Percentiles rank a stretch among this genome's conserved stretches.
phyloP scores from a whole-genome alignment of 202 grass and related monocot species.

The Digitaria exilis region DNA sequence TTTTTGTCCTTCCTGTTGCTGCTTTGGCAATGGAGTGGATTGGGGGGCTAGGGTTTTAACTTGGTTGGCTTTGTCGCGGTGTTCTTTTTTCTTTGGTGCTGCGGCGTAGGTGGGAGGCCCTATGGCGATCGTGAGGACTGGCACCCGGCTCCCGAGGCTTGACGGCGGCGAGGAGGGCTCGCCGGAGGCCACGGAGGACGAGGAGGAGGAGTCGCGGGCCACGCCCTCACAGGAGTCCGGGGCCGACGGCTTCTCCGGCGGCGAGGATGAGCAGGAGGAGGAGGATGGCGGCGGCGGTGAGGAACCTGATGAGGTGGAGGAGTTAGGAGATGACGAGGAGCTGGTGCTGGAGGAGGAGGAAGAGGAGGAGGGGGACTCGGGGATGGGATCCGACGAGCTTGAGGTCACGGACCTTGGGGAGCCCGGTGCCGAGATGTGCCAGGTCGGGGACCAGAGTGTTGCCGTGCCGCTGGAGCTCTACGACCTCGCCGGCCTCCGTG shows the following conservation, averaged over 20 bases:
- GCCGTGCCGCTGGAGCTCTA: constrained; percentile 63
- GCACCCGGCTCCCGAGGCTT: constrained; percentile 37
- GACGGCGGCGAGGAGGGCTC: constrained; percentile 44
- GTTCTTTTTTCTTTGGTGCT: neutral
- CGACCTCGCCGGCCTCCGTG: constrained; percentile 50
- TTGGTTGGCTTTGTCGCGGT: neutral
- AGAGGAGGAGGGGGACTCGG: constrained; percentile 56
- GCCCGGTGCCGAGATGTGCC: constrained; percentile 51
- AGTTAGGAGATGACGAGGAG: neutral
- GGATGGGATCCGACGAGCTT: constrained; percentile 71
- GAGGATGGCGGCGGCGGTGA: neutral
- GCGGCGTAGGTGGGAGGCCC: constrained; percentile 22
- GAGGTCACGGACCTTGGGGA: constrained; percentile 58
- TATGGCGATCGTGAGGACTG: constrained; percentile 78
- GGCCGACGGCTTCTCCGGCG: constrained; percentile 16
- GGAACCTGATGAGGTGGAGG: constrained; percentile 16
- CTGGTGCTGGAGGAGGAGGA: constrained; percentile 24
- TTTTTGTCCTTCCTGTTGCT: neutral
- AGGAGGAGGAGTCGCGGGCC: constrained; percentile 44
- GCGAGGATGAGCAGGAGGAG: neutral
- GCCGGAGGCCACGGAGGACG: constrained; percentile 50
- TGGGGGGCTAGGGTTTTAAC: constrained; percentile 59
- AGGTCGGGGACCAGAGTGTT: constrained; percentile 69
- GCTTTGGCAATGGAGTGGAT: neutral
- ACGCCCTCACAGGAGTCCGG: constrained; percentile 53